Conservation (phyloP, 2,329 filamentous ascomycete species). For the Xylariaceae sp. region DNA sequence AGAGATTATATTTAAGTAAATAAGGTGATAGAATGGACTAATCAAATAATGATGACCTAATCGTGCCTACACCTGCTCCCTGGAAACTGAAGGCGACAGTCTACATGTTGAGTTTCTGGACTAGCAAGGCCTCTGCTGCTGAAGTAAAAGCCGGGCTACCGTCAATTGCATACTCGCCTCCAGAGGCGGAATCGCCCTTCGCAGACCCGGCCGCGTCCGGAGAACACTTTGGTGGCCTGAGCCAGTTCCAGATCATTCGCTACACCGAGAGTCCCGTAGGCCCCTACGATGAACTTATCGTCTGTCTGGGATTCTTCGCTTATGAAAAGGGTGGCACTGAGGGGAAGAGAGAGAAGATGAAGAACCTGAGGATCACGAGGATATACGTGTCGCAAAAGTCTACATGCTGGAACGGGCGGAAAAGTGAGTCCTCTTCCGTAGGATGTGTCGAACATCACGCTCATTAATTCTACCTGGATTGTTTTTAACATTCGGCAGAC, state of each 20-base stretch:
- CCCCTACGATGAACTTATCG: conserved; percentile 55
- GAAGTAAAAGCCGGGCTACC: too few species aligned
- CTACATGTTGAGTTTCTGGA: conserved; percentile 48
- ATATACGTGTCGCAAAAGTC: conserved; percentile 58
- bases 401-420: conserved; percentile 56
- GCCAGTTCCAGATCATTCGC: conserved; percentile 54
- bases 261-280: conserved; percentile 56
- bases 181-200: conserved; percentile 29
- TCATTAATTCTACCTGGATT: too few species aligned
- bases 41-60: conserved; percentile 16
- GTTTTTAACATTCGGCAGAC: too few species aligned
- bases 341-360: conserved; percentile 37
- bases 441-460: too few species aligned
- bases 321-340: conserved; percentile 42
- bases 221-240: conserved; percentile 47
- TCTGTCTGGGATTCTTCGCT: conserved; percentile 50
- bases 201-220: conserved; percentile 38
- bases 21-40: neutral
- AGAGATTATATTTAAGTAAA: too few species aligned
- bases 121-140: too few species aligned
- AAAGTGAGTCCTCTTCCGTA: conserved; percentile 43
- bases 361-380: conserved; percentile 50
- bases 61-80: conserved; percentile 37
- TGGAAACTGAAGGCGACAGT: conserved; percentile 51
- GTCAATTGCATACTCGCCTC: too few species aligned